Base-by-base conservation (phyloP, 306 rosid genomes). In the Canavalia ensiformis region DNA sequence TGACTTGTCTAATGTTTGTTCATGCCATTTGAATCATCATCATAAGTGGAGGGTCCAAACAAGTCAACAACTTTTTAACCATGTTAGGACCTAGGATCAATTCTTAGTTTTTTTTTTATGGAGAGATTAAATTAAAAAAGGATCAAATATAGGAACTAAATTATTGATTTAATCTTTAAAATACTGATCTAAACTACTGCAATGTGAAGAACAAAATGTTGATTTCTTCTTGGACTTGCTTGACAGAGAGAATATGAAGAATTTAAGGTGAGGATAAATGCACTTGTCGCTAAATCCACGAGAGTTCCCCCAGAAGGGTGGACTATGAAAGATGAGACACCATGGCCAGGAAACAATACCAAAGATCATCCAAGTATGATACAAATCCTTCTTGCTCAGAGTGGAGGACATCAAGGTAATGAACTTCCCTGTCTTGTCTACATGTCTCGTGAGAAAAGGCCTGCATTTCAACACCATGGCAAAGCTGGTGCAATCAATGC, bases 301-400 rank as follows among this genome's bases (percentile, higher is more conserved):
- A 90, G 96, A 79, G 86, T 88, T 85, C 98, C 99, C 9, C 65
- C 84, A 30, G 99, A 91, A 86, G 99, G 99, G 68, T 95, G 99
- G 99, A 93, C 91, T 37, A 89, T 95, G 99, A 91, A 93, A 89
- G 99, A 95, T 79, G 99, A 95, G 81, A 95, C 98, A 55, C 97
- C 99, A 73, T 95, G 99, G 99, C 99, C 99, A 0, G 99, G 99
- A 72, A 95, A 95, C 92, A 95, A 95, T 75, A 74, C 93, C 50
- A 91, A 84, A 74, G 99, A 95, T 84, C 99, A 95, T 78, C 99
- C 98, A 8, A 91, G 97, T 67, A 93, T 95, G 99, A 93, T 95
- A 83, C 99, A 95, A 78, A 90, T 95, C 46, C 94, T 95, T 87
- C 97, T 95, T 55, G 94, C 93, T 77, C 94, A 83, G 37, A 88